Evolutionary conservation across 1,284 basidiomycete species (phyloP).

Genomic region (Baeospora myosura): DNA sequence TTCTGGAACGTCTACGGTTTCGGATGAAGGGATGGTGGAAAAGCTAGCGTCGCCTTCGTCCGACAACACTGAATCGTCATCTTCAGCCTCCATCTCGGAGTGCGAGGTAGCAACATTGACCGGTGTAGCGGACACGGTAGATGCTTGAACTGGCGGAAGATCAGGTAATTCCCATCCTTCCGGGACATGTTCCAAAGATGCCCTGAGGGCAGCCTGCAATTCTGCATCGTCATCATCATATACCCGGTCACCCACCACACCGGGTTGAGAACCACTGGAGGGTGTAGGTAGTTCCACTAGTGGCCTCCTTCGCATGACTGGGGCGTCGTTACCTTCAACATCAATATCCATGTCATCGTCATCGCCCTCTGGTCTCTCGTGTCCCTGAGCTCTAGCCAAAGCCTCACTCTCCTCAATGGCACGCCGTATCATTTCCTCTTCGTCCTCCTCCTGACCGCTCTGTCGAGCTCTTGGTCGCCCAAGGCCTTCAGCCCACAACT

Average conservation of each 20-base stretch:
- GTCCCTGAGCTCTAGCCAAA: constrained; percentile 31
- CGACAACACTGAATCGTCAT: constrained; percentile 1
- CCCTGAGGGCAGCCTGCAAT: constrained; percentile 78
- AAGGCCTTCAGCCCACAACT: constrained; percentile 41
- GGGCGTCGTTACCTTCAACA: constrained; percentile 12
- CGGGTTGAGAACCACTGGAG: background rate
- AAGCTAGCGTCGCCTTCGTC: constrained; percentile 19
- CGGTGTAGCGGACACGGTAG: constrained; percentile 10
- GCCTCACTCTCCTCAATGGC: constrained; percentile 66
- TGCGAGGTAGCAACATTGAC: too few relatives aligned
- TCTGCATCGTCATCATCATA: constrained; percentile 87
- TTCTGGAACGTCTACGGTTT: too few relatives aligned
- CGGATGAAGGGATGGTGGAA: too few relatives aligned
- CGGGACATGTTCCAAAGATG: constrained; percentile 68
- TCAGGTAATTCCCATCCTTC: constrained; percentile 36
- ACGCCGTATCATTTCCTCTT: constrained; percentile 51
- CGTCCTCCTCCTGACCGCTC: constrained; percentile 37
- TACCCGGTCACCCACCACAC: constrained; percentile 29
- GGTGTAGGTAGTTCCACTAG: background rate
- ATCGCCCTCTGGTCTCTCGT: constrained; percentile 39
- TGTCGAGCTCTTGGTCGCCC: constrained; percentile 16
- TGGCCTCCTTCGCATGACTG: constrained; percentile 11
- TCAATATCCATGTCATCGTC: constrained; percentile 36
- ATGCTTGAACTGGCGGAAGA: constrained; percentile 5
- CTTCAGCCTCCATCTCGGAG: background rate